phyloP scores from a whole-genome alignment of 1,139 yeast species.

The Meyerozyma smithsonii region DNA sequence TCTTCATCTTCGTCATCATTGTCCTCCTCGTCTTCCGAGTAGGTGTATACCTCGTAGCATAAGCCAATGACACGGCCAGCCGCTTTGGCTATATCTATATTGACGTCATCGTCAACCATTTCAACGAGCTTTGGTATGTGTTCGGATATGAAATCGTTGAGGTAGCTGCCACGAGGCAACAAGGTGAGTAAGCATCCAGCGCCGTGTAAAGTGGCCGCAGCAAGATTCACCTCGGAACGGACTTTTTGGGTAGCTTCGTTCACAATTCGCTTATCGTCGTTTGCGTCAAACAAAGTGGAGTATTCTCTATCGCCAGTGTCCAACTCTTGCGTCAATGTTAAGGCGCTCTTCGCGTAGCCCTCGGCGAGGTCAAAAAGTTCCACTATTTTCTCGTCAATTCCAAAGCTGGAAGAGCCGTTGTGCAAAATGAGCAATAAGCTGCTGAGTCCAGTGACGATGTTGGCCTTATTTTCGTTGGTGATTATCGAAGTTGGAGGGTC shows the following conservation, averaged over 20 bases:
- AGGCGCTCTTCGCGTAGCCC: slow-evolving; percentile 36
- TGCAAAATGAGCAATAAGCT: slow-evolving; percentile 41
- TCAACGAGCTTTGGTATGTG: slow-evolving; percentile 35
- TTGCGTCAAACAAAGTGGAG: slow-evolving; percentile 37
- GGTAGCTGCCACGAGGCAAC: slow-evolving; percentile 32
- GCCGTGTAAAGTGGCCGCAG: slow-evolving; percentile 46
- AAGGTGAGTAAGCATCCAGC: slow-evolving; percentile 43
- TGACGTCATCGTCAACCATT: slow-evolving; percentile 40
- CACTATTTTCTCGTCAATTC: slow-evolving; percentile 41
- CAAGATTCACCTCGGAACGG: slow-evolving; percentile 33
- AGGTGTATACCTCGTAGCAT: slow-evolving; percentile 54
- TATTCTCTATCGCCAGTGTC: slow-evolving; percentile 42
- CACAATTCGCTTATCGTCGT: slow-evolving; percentile 33
- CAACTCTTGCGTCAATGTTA: slow-evolving; percentile 28
- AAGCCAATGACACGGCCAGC: slow-evolving; percentile 60
- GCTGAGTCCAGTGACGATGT: slow-evolving; percentile 41
- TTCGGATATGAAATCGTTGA: slow-evolving; percentile 40
- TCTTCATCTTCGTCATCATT: slow-evolving; percentile 33
- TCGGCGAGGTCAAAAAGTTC: slow-evolving; percentile 45
- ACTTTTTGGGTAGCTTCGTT: slow-evolving; percentile 31
- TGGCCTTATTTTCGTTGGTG: slow-evolving; percentile 37
- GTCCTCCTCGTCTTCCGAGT: slow-evolving; percentile 28
- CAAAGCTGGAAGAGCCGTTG: slow-evolving; percentile 47
- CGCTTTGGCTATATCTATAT: slow-evolving; percentile 42
- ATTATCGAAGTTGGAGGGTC: slow-evolving; percentile 30